phyloP scores from a whole-genome alignment of 2,329 filamentous ascomycete genomes.

The Calycina marina region DNA sequence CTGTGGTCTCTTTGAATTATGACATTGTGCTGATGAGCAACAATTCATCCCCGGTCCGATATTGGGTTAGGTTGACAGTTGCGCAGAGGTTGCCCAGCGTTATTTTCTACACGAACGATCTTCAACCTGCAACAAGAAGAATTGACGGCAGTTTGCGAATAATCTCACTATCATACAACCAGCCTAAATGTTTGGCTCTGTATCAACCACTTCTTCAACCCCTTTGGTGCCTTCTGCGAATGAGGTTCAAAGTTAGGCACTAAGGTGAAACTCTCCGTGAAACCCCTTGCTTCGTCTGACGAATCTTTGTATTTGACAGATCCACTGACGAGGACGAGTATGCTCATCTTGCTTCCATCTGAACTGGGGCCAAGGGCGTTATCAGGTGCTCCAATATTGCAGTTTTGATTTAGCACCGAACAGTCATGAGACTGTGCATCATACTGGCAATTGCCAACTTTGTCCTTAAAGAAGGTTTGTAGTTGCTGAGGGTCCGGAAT shows the following conservation, averaged over 20 bases:
- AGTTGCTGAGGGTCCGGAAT: constrained; percentile 49
- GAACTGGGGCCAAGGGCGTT: constrained; percentile 26
- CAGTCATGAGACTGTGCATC: constrained; percentile 65
- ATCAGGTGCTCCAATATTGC: constrained; percentile 40
- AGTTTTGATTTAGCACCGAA: constrained; percentile 61
- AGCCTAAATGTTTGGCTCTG: constrained; percentile 58
- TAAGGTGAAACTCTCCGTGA: constrained; percentile 69
- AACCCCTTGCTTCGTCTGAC: constrained; percentile 50
- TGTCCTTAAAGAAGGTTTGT: constrained; percentile 50
- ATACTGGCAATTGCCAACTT: constrained; percentile 47
- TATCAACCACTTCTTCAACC: constrained; percentile 46
- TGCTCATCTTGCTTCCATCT: constrained; percentile 47
- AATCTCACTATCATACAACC: constrained; percentile 16
- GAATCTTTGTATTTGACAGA: constrained; percentile 44
- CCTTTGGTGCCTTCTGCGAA: constrained; percentile 36
- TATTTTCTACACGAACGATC: too few species aligned
- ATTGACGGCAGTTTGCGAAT: too few species aligned
- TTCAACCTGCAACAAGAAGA: too few species aligned
- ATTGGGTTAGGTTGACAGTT: too few species aligned
- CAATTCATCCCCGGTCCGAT: too few species aligned
- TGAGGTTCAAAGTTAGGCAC: constrained; percentile 58
- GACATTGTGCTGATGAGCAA: too few species aligned
- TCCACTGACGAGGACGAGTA: constrained; percentile 62
- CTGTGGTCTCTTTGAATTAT: too few species aligned
- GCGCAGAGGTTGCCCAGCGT: too few species aligned